phyloP scores from a whole-genome alignment of 2,329 filamentous ascomycete species.

The Aspergillus ibericus region DNA sequence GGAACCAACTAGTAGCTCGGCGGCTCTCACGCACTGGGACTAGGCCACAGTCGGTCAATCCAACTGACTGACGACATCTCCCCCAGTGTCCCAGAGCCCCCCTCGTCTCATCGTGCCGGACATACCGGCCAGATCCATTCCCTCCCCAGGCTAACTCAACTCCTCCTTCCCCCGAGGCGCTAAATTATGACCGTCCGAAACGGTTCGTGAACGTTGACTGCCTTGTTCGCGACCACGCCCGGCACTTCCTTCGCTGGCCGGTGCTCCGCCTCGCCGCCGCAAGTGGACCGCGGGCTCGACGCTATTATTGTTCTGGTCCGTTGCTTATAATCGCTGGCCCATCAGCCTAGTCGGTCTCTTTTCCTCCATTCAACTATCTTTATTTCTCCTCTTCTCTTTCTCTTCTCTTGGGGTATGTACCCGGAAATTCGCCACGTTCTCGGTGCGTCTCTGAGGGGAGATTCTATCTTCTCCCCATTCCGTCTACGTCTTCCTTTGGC shows the following conservation, averaged over 20 bases:
- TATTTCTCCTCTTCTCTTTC: constrained; percentile 3
- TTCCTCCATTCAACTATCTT: constrained; percentile 6
- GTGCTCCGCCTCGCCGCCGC: constrained; percentile 4
- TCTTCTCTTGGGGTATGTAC: constrained; percentile 21
- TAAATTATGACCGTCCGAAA: background rate
- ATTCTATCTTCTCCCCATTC: constrained; percentile 30
- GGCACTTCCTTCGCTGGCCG: background rate
- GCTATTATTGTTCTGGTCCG: background rate
- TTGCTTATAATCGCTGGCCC: background rate
- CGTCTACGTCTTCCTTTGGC: constrained; percentile 17
- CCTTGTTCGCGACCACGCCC: background rate
- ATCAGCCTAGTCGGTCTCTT: background rate
- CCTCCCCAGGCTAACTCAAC: background rate
- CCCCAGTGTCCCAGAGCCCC: background rate
- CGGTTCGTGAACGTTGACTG: background rate
- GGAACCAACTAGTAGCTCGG: background rate
- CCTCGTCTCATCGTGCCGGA: background rate
- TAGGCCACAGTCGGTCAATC: background rate
- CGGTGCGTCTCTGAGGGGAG: constrained; percentile 23
- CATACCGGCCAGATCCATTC: background rate
- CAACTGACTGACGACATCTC: background rate
- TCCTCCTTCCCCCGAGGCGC: background rate
- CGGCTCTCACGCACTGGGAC: background rate
- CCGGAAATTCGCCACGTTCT: constrained; percentile 17
- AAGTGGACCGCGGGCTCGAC: constrained; percentile 4